These are phyloP conservation scores for Rhodotorula kratochvilovae DNA, from an alignment of 768 basidiomycete species.

Conservation along the genomic window DNA sequence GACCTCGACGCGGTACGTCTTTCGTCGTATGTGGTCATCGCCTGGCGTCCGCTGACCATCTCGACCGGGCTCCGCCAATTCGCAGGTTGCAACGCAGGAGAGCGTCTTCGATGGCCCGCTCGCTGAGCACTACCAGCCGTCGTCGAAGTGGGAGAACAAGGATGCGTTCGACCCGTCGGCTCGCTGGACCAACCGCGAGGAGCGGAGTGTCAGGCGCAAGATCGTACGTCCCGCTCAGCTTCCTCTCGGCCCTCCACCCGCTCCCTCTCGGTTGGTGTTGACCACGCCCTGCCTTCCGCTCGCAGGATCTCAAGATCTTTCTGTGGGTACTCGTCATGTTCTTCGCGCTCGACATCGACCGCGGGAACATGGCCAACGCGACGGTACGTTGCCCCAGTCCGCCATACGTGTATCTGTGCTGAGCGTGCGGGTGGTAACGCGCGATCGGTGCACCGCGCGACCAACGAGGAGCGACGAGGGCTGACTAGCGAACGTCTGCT, in stretches of 20 bases:
- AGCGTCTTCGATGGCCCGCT: constrained; percentile 32
- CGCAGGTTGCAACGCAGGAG: constrained; percentile 31
- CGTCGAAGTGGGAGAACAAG: constrained; percentile 37
- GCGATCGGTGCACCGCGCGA: too few relatives aligned
- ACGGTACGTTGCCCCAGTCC: too few relatives aligned
- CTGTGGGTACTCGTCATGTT: constrained; percentile 46
- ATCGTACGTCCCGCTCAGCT: too few relatives aligned
- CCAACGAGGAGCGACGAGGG: too few relatives aligned
- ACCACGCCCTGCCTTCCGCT: not conserved
- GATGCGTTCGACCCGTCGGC: constrained; percentile 45
- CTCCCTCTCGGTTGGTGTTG: too few relatives aligned
- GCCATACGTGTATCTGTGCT: too few relatives aligned
- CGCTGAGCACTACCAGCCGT: constrained; percentile 17
- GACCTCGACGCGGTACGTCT: constrained; percentile 26
- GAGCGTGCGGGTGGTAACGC: too few relatives aligned
- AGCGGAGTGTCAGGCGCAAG: constrained; percentile 40
- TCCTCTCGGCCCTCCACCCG: too few relatives aligned
- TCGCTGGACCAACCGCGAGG: constrained; percentile 48
- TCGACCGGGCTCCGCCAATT: too few relatives aligned
- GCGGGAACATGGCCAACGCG: constrained; percentile 22
- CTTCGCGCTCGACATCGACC: constrained; percentile 32
- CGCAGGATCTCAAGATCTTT: constrained; percentile 44
- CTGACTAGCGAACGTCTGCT: not conserved
- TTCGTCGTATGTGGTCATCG: not conserved
- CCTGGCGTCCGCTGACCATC: not conserved